Base-by-base conservation (phyloP, 805 yeast genomes). In the Myxozyma sirexii region DNA sequence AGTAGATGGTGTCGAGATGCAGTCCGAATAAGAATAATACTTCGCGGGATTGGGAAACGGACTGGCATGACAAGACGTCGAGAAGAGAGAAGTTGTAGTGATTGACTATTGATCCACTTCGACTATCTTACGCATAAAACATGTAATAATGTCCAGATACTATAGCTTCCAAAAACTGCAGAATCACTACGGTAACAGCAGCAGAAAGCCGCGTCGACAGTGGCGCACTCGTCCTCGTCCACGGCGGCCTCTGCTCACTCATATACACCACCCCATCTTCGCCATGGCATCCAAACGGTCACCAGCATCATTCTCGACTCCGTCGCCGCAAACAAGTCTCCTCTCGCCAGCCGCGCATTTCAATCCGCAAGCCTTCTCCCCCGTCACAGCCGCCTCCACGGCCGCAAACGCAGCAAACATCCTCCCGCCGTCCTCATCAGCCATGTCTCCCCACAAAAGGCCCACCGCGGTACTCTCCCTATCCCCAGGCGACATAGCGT, bases 271-370 rank as follows among this genome's bases (percentile, higher is more conserved):
- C n/a, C n/a, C n/a, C n/a, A n/a, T n/a, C n/a, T n/a, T n/a, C n/a
- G n/a, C 33, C 12, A 49, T 41, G 45, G 12, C 54, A 7, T 29
- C 54, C 15, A 51, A 56, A 41, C 55, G 49, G 21, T 56, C 59
- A 3, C 59, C 59, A 4, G 59, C 59, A 2, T 37, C 55, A 5
- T 44, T 56, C 46, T 56, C 59, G n/a, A 52, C 57, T 2, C 57
- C 61, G 13, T 52, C 61, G 6, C 61, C 57, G 12, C 60, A 57
- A 27, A 37, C 50, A 3, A 50, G 46, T 24, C 53, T 48, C 24
- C 53, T 56, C 21, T 56, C 60, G 12, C 60, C 60, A 6, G 51
- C 60, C 10, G 27, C 56, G 24, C 60, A 50, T 29, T 33, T 24
- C 10, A 27, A 44, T 10, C 50, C 17, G 17, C 53, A 31, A 41